Percentiles rank a stretch among this genome's conserved stretches.
Evolutionary conservation across 1,139 yeast genomes (phyloP).

Genomic region (Suhomyces terraborum): DNA sequence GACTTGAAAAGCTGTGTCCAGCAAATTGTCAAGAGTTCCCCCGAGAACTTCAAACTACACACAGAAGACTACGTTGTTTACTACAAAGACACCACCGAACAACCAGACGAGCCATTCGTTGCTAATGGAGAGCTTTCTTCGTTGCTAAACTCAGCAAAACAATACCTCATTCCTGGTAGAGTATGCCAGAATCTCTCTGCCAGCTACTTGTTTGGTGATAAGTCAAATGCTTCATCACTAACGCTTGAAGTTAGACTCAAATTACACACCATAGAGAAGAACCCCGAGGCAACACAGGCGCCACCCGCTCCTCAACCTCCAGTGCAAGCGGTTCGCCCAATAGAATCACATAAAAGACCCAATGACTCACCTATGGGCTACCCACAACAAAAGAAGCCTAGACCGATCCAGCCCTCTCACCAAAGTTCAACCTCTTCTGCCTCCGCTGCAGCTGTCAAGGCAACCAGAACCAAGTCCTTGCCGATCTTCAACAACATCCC

Average conservation of each 20-base stretch:
- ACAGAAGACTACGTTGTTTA: conserved; percentile 66
- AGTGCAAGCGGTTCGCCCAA: conserved; percentile 10
- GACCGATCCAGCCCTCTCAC: conserved; percentile 7
- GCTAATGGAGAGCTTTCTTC: conserved; percentile 66
- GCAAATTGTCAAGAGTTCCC: conserved; percentile 54
- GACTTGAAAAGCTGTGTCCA: conserved; percentile 54
- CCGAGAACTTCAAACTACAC: conserved; percentile 55
- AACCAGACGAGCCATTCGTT: conserved; percentile 74
- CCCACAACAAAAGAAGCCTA: conserved; percentile 14
- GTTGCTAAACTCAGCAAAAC: conserved; percentile 30
- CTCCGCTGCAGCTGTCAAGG: conserved; percentile 47
- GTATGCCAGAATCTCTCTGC: conserved; percentile 71
- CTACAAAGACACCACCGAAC: conserved; percentile 71
- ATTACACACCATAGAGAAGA: conserved; percentile 46
- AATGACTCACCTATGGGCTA: conserved; percentile 12
- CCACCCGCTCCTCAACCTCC: conserved; percentile 6
- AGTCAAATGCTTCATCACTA: conserved; percentile 44
- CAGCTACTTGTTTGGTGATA: conserved; percentile 48
- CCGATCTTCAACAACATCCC: conserved; percentile 55
- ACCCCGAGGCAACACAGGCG: conserved; percentile 19
- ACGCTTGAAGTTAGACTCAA: conserved; percentile 68
- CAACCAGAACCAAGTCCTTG: conserved; percentile 65
- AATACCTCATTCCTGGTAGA: conserved; percentile 61
- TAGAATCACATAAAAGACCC: conserved; percentile 7
- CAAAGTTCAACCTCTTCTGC: conserved; percentile 9